Percentiles rank a stretch among this genome's conserved stretches.
Evolutionary conservation across 169 alveolate species (phyloP).

Genomic region (Neospora caninum): DNA sequence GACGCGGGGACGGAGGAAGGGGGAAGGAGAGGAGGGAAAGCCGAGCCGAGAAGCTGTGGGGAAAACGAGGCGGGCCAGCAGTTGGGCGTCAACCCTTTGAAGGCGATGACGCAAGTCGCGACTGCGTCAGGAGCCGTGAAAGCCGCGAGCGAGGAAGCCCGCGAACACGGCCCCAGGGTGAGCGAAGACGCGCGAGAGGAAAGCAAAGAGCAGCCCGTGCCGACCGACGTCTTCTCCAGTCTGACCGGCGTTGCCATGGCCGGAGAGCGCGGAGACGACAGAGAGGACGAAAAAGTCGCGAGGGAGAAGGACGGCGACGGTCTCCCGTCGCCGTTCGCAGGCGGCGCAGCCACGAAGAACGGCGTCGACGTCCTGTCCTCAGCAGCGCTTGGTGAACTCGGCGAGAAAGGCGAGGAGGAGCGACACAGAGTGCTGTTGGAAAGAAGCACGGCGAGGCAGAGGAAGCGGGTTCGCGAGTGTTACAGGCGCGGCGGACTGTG

Average conservation of each 20-base stretch:
- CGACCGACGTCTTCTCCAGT: background rate
- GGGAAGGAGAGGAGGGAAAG: no score
- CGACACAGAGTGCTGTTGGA: background rate
- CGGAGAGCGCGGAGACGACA: background rate
- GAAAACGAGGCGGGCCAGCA: background rate
- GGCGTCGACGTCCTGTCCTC: background rate
- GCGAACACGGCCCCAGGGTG: background rate
- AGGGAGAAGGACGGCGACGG: background rate
- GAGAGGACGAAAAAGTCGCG: background rate
- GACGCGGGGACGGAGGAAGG: no score
- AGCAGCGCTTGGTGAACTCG: background rate
- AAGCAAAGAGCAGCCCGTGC: background rate
- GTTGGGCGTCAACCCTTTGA: background rate
- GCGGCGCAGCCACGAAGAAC: background rate
- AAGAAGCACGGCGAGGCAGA: slow-evolving; percentile 19
- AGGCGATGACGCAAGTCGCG: background rate
- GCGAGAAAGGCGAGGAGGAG: background rate
- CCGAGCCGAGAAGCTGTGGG: no score
- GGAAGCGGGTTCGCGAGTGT: slow-evolving; percentile 22
- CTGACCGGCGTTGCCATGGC: no score
- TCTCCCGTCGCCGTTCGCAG: no score
- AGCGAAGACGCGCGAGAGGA: background rate
- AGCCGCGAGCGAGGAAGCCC: background rate
- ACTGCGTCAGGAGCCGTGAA: background rate
- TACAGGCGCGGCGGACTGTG: background rate